These are phyloP conservation scores for Saccharomyces hybrid DNA, from an alignment of 1,139 yeast genomes.

Conservation along the genomic window DNA sequence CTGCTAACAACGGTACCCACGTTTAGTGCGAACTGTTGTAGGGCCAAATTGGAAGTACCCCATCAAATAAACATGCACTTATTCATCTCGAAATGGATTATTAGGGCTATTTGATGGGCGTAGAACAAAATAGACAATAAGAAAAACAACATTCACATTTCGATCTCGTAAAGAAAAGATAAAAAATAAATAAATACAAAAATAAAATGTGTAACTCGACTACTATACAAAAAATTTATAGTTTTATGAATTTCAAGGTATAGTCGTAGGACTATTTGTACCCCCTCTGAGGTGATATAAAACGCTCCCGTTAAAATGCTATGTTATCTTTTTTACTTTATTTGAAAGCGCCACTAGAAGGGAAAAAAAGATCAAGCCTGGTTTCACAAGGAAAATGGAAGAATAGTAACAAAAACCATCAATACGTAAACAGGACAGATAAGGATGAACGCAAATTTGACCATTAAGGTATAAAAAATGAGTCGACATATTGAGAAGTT, in stretches of 20 bases:
- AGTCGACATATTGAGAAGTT: constrained; percentile 11
- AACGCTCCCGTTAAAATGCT: not conserved
- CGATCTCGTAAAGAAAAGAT: no score
- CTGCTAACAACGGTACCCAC: constrained; percentile 4
- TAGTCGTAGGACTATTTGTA: no score
- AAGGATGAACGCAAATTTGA: not conserved
- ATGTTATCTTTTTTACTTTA: not conserved
- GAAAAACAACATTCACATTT: no score
- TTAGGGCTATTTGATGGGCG: not conserved
- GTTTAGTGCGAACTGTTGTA: not conserved
- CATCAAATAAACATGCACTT: not conserved
- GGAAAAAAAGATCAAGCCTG: not conserved
- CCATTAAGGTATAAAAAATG: not conserved
- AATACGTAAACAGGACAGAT: not conserved
- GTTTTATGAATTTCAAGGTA: no score
- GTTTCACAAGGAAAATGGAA: no score
- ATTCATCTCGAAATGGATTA: not conserved
- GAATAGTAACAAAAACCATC: not conserved
- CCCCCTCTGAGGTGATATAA: not conserved
- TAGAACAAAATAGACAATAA: no score
- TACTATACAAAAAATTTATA: no score
- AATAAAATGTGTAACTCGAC: no score
- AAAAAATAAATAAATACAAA: no score
- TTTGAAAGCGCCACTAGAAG: not conserved
- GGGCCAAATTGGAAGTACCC: not conserved